Percentiles rank a stretch among this genome's conserved stretches.
These are phyloP conservation scores for Aschersonia sp. DNA, from an alignment of 2,329 filamentous ascomycete species.

Conservation along the genomic window DNA sequence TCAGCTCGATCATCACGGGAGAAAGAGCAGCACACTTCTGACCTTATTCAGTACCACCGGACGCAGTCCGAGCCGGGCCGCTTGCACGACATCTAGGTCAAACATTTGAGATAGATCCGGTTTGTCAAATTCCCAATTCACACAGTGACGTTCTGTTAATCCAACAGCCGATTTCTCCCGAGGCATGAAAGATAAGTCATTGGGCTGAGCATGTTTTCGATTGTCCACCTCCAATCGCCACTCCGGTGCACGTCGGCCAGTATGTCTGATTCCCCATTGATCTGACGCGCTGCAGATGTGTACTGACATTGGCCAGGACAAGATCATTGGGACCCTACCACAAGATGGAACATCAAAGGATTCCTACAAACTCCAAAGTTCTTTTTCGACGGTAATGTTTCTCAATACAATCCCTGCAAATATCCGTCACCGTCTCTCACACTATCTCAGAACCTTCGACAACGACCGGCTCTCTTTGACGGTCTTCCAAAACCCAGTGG, in stretches of 20 bases:
- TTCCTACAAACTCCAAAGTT: constrained; percentile 32
- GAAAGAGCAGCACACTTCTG: too few relatives aligned
- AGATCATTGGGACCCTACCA: constrained; percentile 30
- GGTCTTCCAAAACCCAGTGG: constrained; percentile 30
- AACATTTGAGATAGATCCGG: constrained; percentile 7
- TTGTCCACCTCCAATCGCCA: constrained; percentile 33
- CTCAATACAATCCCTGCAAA: constrained; percentile 1
- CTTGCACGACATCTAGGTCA: constrained; percentile 18
- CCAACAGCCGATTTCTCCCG: background rate
- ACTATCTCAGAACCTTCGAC: constrained; percentile 31
- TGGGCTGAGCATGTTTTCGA: constrained; percentile 50
- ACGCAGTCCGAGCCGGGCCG: constrained; percentile 18
- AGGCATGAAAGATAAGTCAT: constrained; percentile 27
- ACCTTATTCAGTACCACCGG: constrained; percentile 9
- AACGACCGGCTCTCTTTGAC: constrained; percentile 38
- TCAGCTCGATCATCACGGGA: background rate
- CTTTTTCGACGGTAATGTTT: constrained; percentile 37
- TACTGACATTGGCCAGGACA: constrained; percentile 18
- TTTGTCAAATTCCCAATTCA: constrained; percentile 6
- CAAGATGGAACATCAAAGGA: constrained; percentile 25
- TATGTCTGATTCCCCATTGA: constrained; percentile 12
- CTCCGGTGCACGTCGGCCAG: constrained; percentile 26
- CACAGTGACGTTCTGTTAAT: background rate
- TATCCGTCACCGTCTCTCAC: constrained; percentile 1
- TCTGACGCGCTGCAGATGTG: background rate